These are phyloP conservation scores for Xylariaceae sp. DNA, from an alignment of 2,329 filamentous ascomycete genomes.

Conservation along the genomic window DNA sequence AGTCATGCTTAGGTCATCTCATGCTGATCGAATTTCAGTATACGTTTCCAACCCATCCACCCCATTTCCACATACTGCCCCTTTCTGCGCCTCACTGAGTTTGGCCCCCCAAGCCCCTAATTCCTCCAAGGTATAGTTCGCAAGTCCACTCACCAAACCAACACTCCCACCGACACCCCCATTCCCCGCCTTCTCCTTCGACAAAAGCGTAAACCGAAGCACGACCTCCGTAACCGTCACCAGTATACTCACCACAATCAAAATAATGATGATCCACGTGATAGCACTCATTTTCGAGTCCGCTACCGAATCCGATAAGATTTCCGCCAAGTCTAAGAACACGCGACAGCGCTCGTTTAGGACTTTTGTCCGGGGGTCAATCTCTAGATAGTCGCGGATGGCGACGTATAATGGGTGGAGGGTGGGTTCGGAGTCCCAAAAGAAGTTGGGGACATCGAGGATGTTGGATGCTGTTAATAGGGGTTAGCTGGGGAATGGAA, in stretches of 20 bases:
- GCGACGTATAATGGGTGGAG: conserved; percentile 90
- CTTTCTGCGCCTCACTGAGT: conserved; percentile 21
- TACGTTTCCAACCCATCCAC: too few species aligned
- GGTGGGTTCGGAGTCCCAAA: conserved; percentile 96
- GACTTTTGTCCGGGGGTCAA: conserved; percentile 90
- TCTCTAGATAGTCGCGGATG: conserved; percentile 95
- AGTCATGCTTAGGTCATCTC: too few species aligned
- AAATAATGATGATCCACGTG: conserved; percentile 95
- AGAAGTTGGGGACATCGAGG: conserved; percentile 92
- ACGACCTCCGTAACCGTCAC: conserved; percentile 88
- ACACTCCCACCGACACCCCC: background rate
- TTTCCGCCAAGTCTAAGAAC: conserved; percentile 93
- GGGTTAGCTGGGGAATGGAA: background rate
- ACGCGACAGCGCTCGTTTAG: conserved; percentile 95
- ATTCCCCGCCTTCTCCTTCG: conserved; percentile 33
- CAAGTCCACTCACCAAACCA: too few species aligned
- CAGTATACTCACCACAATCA: conserved; percentile 85
- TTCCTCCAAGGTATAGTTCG: conserved; percentile 30
- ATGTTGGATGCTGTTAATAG: conserved; percentile 72
- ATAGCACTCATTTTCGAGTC: conserved; percentile 94
- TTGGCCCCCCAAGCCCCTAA: conserved; percentile 28
- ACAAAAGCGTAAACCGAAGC: conserved; percentile 73
- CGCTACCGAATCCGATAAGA: conserved; percentile 84
- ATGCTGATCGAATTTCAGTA: too few species aligned
- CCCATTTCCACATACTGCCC: too few species aligned